Conservation (phyloP, 163 green algal species). For the Scenedesmus sp. region DNA sequence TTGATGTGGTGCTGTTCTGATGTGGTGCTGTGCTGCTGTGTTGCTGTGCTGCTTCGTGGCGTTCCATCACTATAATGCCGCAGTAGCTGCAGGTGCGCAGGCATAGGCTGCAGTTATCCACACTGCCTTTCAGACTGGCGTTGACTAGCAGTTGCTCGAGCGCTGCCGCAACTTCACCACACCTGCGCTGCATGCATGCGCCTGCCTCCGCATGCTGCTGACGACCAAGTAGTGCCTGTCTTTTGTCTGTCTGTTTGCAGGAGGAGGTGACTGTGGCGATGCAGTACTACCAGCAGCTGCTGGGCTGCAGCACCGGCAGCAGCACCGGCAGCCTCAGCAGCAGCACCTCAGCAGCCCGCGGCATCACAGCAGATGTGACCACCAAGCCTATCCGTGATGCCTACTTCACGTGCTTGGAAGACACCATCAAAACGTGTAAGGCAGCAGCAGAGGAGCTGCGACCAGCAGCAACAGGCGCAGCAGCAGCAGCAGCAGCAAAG, state of each 20-base stretch:
- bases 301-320: constrained; percentile 2
- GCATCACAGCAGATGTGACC: not conserved
- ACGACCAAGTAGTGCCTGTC: not conserved
- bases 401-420: constrained; percentile 49
- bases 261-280: constrained; percentile 41
- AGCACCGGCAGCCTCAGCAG: not conserved
- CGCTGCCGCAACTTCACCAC: no score
- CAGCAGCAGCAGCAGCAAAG: not conserved
- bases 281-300: constrained; percentile 48
- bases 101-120: not conserved
- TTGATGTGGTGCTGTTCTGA: not conserved
- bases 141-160: no score
- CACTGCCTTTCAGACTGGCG: no score
- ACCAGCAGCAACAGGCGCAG: not conserved
- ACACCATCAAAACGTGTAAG: not conserved
- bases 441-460: constrained; percentile 37
- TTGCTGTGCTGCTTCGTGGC: not conserved
- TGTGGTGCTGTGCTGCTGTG: not conserved
- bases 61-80: constrained; percentile 3
- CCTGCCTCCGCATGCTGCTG: not conserved
- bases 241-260: not conserved
- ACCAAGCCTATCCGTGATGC: constrained; percentile 44
- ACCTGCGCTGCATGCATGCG: no score
- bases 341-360: not conserved
- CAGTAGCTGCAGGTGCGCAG: not conserved